These are phyloP conservation scores for Suhomyces faveliae DNA, from an alignment of 805 yeast species.

Conservation along the genomic window DNA sequence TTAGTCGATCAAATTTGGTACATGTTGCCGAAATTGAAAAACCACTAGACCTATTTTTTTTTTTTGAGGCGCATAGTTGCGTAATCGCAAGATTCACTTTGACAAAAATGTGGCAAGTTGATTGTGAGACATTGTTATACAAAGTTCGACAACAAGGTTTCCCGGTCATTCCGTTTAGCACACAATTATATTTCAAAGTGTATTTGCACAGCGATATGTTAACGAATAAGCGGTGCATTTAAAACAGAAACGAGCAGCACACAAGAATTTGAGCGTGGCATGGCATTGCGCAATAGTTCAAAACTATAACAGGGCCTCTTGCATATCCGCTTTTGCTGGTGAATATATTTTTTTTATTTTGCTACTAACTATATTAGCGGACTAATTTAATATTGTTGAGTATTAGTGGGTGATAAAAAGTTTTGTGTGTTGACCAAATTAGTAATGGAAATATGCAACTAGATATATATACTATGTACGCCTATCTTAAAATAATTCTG, in stretches of 20 bases:
- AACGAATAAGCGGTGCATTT: background rate
- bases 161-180: background rate
- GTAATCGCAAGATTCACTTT: background rate
- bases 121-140: background rate
- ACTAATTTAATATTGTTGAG: background rate
- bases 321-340: background rate
- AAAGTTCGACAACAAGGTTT: background rate
- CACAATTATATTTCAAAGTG: background rate
- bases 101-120: background rate
- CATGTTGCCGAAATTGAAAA: background rate
- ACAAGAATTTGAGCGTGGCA: background rate
- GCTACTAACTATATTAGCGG: background rate
- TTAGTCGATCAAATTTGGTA: background rate
- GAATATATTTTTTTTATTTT: background rate
- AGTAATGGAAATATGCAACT: background rate
- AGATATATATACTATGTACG: background rate
- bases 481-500: background rate
- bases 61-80: background rate
- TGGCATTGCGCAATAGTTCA: background rate
- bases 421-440: background rate
- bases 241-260: background rate
- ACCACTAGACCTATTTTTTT: background rate
- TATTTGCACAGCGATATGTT: background rate
- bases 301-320: background rate
- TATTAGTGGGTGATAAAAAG: background rate